Conservation (phyloP, 192 early-diverging fungal species). For the Backusella macrospora region DNA sequence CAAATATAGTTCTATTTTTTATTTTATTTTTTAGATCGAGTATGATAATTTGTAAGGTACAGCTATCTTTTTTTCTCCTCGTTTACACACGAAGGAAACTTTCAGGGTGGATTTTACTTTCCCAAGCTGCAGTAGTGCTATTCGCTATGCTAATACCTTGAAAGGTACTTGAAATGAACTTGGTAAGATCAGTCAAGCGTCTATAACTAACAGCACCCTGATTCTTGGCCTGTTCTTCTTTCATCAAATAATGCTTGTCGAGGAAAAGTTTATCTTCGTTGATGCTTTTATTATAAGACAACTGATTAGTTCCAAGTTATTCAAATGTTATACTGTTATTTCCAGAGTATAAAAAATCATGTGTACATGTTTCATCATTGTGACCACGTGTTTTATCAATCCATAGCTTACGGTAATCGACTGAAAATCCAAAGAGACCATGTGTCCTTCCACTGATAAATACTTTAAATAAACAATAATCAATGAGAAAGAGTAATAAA, state of each 20-base stretch:
- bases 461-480: background rate
- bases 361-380: background rate
- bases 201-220: background rate
- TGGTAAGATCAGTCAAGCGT: slow-evolving; percentile 12
- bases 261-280: background rate
- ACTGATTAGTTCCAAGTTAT: background rate
- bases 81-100: slow-evolving; percentile 3
- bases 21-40: too few species aligned
- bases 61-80: too few species aligned
- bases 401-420: slow-evolving; percentile 3
- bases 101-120: background rate
- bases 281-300: background rate
- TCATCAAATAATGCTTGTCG: background rate
- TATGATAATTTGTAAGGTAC: too few species aligned
- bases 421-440: background rate
- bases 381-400: background rate
- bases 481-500: too few species aligned
- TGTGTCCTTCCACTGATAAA: background rate
- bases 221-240: background rate
- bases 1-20: background rate
- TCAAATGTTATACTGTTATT: background rate
- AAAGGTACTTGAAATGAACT: background rate
- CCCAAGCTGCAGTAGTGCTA: background rate
- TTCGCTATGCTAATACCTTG: background rate
- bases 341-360: background rate